Conservation (phyloP, 768 basidiomycete genomes). For the Rickenella mellea region DNA sequence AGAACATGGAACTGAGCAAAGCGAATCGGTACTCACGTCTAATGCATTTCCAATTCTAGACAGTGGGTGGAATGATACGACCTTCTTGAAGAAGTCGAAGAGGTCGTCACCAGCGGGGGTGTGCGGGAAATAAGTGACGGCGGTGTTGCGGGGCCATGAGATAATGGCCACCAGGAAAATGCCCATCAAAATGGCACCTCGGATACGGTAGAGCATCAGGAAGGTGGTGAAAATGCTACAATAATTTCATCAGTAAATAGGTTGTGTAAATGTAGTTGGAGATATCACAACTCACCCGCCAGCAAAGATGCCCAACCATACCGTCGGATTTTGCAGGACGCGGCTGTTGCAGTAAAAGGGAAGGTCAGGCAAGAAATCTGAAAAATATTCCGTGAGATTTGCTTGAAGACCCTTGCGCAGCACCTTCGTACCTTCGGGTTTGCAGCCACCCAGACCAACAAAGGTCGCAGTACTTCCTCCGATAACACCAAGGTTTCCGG, state of each 20-base stretch:
- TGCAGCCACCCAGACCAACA: constrained; percentile 72
- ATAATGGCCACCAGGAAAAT: constrained; percentile 79
- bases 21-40: constrained; percentile 35
- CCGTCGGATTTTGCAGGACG: constrained; percentile 64
- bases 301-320: constrained; percentile 83
- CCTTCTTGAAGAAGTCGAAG: constrained; percentile 80
- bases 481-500: constrained; percentile 62
- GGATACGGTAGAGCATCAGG: constrained; percentile 77
- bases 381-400: background rate
- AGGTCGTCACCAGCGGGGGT: constrained; percentile 55
- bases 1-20: background rate
- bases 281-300: constrained; percentile 49
- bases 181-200: constrained; percentile 74
- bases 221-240: constrained; percentile 63
- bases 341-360: constrained; percentile 52
- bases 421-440: constrained; percentile 29
- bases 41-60: constrained; percentile 54
- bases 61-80: constrained; percentile 66
- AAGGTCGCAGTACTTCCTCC: constrained; percentile 64
- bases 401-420: constrained; percentile 9
- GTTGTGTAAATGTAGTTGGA: background rate
- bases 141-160: constrained; percentile 79
- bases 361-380: constrained; percentile 37
- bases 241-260: background rate
- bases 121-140: constrained; percentile 78